Conservation (phyloP, 306 rosid species). For the Neltuma alba region DNA sequence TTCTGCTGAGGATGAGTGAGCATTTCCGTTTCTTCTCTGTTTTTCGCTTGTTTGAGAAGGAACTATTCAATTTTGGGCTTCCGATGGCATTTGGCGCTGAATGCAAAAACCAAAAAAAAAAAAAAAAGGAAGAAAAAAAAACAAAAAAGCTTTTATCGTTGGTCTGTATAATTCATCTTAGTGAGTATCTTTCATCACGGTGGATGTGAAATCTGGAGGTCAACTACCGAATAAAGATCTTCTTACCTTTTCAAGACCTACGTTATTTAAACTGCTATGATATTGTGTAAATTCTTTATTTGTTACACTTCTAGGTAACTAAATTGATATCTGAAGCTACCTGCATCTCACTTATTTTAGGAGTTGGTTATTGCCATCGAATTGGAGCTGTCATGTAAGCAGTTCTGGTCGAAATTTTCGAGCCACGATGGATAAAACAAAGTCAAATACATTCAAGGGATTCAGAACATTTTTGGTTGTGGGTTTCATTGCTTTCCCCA, state of each 20-base stretch:
- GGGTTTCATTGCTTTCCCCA: slow-evolving; percentile 1
- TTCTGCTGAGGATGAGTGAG: too few species aligned
- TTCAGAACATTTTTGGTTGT: slow-evolving; percentile 5
- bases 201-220: neutral
- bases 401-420: neutral
- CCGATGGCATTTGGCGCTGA: neutral
- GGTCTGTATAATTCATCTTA: neutral
- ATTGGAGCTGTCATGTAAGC: neutral
- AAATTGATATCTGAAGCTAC: neutral
- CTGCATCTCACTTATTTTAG: neutral
- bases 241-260: neutral
- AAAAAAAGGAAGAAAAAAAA: too few species aligned
- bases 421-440: neutral
- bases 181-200: neutral
- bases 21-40: neutral
- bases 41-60: neutral
- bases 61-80: neutral
- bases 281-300: neutral
- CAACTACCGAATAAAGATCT: neutral
- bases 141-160: too few species aligned
- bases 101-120: neutral
- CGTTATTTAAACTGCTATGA: neutral
- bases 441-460: slow-evolving; percentile 11
- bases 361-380: neutral
- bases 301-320: neutral